These are phyloP conservation scores for Chaetomium strumarium DNA, from an alignment of 2,329 filamentous ascomycete species.

Conservation along the genomic window DNA sequence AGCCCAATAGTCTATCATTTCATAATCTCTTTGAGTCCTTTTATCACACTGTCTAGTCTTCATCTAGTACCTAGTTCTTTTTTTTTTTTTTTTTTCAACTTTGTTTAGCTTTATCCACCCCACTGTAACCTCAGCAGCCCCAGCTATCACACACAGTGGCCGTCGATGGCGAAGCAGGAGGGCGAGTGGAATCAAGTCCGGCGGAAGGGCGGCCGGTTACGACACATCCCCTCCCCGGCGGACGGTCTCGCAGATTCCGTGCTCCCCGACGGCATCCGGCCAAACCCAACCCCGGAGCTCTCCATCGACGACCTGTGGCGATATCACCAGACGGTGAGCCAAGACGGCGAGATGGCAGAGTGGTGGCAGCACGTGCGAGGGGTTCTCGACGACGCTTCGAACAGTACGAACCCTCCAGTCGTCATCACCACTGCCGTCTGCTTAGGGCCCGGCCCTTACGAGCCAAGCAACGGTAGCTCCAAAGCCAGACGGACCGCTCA, in stretches of 20 bases:
- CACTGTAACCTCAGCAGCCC: too few species aligned
- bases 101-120: too few species aligned
- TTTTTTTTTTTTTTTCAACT: too few species aligned
- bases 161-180: conserved; percentile 10
- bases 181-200: conserved; percentile 24
- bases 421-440: conserved; percentile 43
- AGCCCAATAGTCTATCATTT: too few species aligned
- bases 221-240: conserved; percentile 9
- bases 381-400: conserved; percentile 28
- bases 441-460: conserved; percentile 50
- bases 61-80: too few species aligned
- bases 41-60: too few species aligned
- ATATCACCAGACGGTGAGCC: conserved; percentile 23
- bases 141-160: too few species aligned
- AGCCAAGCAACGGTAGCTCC: conserved; percentile 42
- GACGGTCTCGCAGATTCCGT: neutral
- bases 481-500: conserved; percentile 42
- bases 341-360: conserved; percentile 24
- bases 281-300: conserved; percentile 23
- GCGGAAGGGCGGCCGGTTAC: conserved; percentile 20
- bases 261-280: conserved; percentile 11
- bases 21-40: too few species aligned
- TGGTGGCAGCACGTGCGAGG: conserved; percentile 31
- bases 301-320: conserved; percentile 20
- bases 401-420: conserved; percentile 9